These are phyloP conservation scores for Pseudomonodictys pantanalensis DNA, from an alignment of 495 filamentous ascomycete genomes.

Conservation along the genomic window DNA sequence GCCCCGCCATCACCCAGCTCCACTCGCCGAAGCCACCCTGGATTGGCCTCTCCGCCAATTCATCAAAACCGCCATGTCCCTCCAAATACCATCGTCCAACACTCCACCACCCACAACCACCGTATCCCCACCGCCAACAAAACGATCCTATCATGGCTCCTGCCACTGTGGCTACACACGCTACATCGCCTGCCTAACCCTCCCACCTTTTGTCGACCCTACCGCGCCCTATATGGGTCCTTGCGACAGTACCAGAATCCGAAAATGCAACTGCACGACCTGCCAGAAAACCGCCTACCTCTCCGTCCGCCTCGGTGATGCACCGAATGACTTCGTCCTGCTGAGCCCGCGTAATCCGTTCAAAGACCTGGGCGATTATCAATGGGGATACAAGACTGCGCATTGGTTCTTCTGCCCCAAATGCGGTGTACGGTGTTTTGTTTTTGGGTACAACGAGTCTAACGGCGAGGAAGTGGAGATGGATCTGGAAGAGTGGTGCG, in stretches of 20 bases:
- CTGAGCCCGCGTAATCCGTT: constrained; percentile 1
- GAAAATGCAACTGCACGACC: constrained; percentile 27
- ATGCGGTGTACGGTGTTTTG: constrained; percentile 13
- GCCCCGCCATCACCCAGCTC: too few relatives aligned
- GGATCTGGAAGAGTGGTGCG: constrained; percentile 1
- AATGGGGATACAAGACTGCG: not conserved
- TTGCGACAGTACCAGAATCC: constrained; percentile 10
- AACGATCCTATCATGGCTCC: constrained; percentile 15
- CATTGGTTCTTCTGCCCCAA: constrained; percentile 12
- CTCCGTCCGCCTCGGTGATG: constrained; percentile 6
- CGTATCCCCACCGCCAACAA: too few relatives aligned
- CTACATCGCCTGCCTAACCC: constrained; percentile 10
- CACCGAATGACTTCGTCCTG: constrained; percentile 23
- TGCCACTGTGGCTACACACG: constrained; percentile 17
- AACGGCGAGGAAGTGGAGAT: constrained; percentile 3
- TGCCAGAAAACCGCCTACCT: constrained; percentile 22
- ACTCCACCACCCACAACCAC: too few relatives aligned
- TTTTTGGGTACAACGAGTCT: not conserved
- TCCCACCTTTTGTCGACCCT: not conserved
- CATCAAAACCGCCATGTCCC: too few relatives aligned
- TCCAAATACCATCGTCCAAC: too few relatives aligned
- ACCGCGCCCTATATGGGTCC: not conserved
- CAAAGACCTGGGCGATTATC: constrained; percentile 2
- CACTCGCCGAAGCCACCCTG: too few relatives aligned
- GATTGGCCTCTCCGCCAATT: too few relatives aligned